Base-by-base conservation (phyloP, 2,329 filamentous ascomycete species). In the Sclerotinia trifoliorum region DNA sequence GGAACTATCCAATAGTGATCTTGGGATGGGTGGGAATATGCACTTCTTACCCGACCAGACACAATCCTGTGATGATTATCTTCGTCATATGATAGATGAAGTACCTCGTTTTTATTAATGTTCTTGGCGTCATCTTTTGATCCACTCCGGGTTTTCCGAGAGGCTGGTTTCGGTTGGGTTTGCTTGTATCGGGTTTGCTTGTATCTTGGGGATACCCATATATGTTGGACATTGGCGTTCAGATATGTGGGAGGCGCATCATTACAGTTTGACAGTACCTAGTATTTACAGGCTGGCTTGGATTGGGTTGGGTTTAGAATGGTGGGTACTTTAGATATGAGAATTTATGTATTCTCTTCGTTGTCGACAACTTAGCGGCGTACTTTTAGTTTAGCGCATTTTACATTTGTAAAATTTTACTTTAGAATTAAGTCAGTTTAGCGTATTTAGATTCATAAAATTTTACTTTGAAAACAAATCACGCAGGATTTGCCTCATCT, bases 1-100 rank as follows among this genome's bases (percentile, higher is more conserved):
- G 58, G 82, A 83, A 52, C 48, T 77, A 46, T 74, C 72, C 11
- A 67, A 70, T 19, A 76, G 71, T 57, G 75, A 76, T 42, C 68
- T 75, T 21, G 71, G 72, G 26, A 52, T 73, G 39, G 10, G 46
- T 24, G 61, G 61, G 17, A 66, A 39, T 5, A 17, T 11, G 7
- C 49, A 44, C 5, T 60, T 61, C 21, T 39, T 55, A 26, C 35
- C 48, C 19, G 54, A 55, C 26, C 51, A 44, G 15, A 60, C 58
- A 19, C 61, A 62, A 2, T 13, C 21, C 17, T 19, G 15, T 44
- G 54, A 58, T 10, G 48, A 35, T n/a, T 68, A 54, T 35, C 11
- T 66, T 3, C 32, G 63, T 35, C 35, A 26, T 2, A 60, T 61
- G n/a, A 44, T 49, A 46, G 44, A 35, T 2, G 24, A 44, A 19